Evolutionary conservation across 768 basidiomycete genomes (phyloP), one percentile per base, ranked within the genome.

Genomic region (Russula olivacea): DNA sequence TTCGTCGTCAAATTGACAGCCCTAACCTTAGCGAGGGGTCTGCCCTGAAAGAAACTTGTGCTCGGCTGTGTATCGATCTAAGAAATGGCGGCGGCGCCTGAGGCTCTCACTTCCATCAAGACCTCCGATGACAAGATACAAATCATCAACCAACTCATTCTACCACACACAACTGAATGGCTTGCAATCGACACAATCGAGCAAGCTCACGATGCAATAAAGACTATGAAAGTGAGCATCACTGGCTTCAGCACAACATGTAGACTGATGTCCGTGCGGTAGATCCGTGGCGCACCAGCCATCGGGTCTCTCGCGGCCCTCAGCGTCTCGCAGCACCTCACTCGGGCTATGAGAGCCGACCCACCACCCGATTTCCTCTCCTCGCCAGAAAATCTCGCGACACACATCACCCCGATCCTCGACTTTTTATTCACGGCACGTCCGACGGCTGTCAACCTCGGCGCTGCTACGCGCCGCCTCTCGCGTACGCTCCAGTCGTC

Each of bases 401-500:
- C 73, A 0, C 77, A 90, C 72, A 72, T 95, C 65, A 70, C 77
- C 45, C 78, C 80, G 0, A 78, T 84, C 48, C 79, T 94, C 51
- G 81, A 85, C 45, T 88, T 83, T 73, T 81, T 98, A 14, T 86
- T 82, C 72, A 91, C 87, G 2, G 89, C 95, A 2, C 83, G 95
- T n/a, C 95, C 96, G 17, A 98, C 95, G 0, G 95, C 95, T 7
- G 95, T 98, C 68, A 98, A 98, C 75, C 87, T 98, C 23, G 86
- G 91, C 12, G 88, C 87, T 50, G 93, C 93, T 8, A 91, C 86
- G 51, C 81, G 86, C 21, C 82, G 93, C 21, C 81, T 98, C 41
- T 73, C 79, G 8, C 75, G 76, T 17, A 75, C 76, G 3, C 76
- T 92, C n/a, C 71, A 72, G 38, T 68, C 73, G 8, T 70, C 68